These are phyloP conservation scores for Fusarium coicis DNA, from an alignment of 2,329 filamentous ascomycete genomes.

Conservation along the genomic window DNA sequence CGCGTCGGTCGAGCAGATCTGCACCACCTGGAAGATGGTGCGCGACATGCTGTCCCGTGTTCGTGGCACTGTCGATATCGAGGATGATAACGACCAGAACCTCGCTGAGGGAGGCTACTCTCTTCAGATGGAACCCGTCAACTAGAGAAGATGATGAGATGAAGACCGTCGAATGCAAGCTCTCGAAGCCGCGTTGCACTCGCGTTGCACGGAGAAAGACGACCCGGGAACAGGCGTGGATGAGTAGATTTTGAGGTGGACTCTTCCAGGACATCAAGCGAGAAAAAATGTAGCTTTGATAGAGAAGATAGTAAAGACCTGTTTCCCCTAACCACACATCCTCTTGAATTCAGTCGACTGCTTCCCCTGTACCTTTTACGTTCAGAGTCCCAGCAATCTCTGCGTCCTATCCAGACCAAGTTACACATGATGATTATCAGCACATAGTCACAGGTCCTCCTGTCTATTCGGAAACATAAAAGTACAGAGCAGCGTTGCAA, in stretches of 20 bases:
- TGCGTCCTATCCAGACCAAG: no score
- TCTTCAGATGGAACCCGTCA: background rate
- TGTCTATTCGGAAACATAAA: background rate
- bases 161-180: background rate
- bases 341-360: rapidly evolving
- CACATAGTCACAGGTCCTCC: background rate
- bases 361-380: no score
- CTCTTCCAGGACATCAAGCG: background rate
- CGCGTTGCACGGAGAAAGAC: background rate
- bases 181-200: background rate
- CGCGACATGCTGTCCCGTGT: background rate
- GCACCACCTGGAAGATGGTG: background rate
- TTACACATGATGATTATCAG: rapidly evolving
- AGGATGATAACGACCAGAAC: rapidly evolving
- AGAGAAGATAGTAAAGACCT: background rate
- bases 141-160: no score
- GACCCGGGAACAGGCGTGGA: background rate
- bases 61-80: background rate
- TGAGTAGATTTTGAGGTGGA: background rate
- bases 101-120: rapidly evolving
- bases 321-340: background rate
- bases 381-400: rapidly evolving
- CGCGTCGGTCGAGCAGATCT: background rate
- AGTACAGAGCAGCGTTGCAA: no score
- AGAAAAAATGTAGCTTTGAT: no score